Evolutionary conservation across 345 rosid genomes (phyloP).

Genomic region (Melaleuca alternifolia): DNA sequence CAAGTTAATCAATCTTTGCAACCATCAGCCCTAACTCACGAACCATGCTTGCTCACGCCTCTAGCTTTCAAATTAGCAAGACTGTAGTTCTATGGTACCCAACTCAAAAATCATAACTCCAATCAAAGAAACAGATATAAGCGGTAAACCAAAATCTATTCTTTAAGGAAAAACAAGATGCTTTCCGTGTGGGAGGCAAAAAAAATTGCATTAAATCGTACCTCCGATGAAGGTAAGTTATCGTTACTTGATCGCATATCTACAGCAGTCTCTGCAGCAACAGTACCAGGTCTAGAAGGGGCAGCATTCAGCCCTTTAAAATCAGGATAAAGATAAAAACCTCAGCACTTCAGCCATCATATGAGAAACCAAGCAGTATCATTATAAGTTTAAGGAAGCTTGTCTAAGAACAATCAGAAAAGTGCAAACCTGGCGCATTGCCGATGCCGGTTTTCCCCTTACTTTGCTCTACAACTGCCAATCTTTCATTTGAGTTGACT

Average conservation of each 20-base stretch:
- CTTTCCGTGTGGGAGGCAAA: background rate
- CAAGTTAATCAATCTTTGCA: background rate
- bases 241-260: conserved; percentile 46
- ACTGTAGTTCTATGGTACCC: background rate
- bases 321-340: conserved; percentile 1
- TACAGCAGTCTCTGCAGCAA: conserved; percentile 30
- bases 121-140: background rate
- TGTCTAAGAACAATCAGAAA: conserved; percentile 2
- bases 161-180: background rate
- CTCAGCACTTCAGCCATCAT: background rate
- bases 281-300: conserved; percentile 40
- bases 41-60: background rate
- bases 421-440: conserved; percentile 33
- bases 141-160: background rate
- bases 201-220: conserved; percentile 7
- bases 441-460: conserved; percentile 40
- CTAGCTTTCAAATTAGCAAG: background rate
- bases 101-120: background rate
- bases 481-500: conserved; percentile 21
- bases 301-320: conserved; percentile 40
- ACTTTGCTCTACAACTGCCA: conserved; percentile 28
- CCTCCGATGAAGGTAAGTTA: conserved; percentile 49
- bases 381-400: background rate
- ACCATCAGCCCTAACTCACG: background rate
- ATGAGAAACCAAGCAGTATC: background rate